Percentiles rank a stretch among this genome's conserved stretches.
These are phyloP conservation scores for Lonicera japonica DNA, from an alignment of 129 eudicot species.

Conservation along the genomic window DNA sequence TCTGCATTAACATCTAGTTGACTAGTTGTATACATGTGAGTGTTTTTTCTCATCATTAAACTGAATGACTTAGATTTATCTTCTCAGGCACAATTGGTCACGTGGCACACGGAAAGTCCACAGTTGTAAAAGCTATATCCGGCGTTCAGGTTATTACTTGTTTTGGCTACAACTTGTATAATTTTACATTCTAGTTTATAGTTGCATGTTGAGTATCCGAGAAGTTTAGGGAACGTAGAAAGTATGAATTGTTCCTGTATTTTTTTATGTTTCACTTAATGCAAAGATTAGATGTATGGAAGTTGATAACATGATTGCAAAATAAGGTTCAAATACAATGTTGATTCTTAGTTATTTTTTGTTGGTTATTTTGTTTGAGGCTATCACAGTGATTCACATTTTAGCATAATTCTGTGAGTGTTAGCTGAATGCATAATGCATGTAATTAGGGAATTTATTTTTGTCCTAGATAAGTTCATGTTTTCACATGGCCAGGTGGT, in stretches of 20 bases:
- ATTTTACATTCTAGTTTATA: not conserved
- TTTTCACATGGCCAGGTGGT: no score
- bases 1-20: not conserved
- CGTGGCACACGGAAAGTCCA: slow-evolving; percentile 98
- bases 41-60: not conserved
- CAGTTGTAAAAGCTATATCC: slow-evolving; percentile 95
- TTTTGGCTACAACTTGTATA: not conserved
- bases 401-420: no score
- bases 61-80: not conserved
- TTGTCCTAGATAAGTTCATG: no score
- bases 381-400: no score
- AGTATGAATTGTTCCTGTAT: not conserved
- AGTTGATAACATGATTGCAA: no score
- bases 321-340: no score
- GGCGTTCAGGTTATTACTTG: slow-evolving; percentile 71
- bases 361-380: not conserved
- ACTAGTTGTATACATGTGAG: not conserved
- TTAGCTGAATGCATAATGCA: no score
- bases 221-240: not conserved
- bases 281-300: not conserved
- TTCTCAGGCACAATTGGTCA: slow-evolving; percentile 86
- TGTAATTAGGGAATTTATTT: no score
- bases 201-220: not conserved
- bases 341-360: not conserved
- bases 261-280: not conserved